Conservation (phyloP, 1,284 basidiomycete species). For the Moesziomyces sp. region DNA sequence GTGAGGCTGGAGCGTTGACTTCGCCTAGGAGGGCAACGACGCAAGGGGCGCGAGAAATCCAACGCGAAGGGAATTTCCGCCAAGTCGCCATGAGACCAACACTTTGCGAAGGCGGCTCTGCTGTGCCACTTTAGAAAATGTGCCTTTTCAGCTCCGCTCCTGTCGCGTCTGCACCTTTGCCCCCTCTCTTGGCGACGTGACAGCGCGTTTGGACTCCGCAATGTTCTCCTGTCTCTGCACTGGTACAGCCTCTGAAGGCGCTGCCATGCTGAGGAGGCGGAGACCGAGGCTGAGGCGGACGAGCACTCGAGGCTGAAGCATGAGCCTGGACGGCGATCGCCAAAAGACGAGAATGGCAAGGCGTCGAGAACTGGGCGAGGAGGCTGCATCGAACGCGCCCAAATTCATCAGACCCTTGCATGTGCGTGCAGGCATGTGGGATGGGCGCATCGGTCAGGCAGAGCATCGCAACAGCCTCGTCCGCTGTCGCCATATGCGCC, state of each 20-base stretch:
- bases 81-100: constrained; percentile 4
- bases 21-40: background rate
- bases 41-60: constrained; percentile 3
- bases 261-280: too few relatives aligned
- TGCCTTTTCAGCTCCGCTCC: background rate
- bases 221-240: background rate
- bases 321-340: too few relatives aligned
- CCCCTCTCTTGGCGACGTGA: background rate
- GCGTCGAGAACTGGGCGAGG: background rate
- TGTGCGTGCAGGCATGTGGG: constrained; percentile 14
- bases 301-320: too few relatives aligned
- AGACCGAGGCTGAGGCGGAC: too few relatives aligned
- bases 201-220: background rate
- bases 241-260: too few relatives aligned
- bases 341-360: background rate
- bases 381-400: constrained; percentile 8
- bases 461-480: background rate
- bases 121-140: constrained; percentile 5
- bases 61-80: background rate
- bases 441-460: background rate
- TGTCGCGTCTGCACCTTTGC: background rate
- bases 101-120: background rate
- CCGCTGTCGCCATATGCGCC: background rate
- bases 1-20: background rate
- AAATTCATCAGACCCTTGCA: constrained; percentile 22